Evolutionary conservation across 2,329 filamentous ascomycete genomes (phyloP).

Genomic region (Sporothrix pallida): DNA sequence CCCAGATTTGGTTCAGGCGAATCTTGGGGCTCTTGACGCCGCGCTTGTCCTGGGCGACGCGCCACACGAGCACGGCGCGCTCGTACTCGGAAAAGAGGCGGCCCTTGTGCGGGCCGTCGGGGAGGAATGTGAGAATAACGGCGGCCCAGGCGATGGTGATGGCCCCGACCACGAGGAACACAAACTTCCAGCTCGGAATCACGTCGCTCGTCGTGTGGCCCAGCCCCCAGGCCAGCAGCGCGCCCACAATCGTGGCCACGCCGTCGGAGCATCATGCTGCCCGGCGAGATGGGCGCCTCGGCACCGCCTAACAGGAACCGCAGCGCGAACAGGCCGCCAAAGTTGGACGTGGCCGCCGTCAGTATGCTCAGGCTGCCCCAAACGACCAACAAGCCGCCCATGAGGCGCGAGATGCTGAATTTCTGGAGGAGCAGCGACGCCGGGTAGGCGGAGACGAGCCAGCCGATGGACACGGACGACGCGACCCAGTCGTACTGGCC

Average conservation of each 20-base stretch:
- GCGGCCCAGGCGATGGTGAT: neutral
- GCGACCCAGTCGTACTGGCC: neutral
- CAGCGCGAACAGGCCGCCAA: neutral
- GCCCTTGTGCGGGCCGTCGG: neutral
- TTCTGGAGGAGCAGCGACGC: neutral
- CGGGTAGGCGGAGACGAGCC: neutral
- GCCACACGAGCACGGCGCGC: neutral
- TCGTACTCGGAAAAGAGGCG: neutral
- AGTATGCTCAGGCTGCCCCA: neutral
- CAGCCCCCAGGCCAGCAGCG: neutral
- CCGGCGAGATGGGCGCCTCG: neutral
- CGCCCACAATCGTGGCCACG: neutral
- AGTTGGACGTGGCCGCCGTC: neutral
- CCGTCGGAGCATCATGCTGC: neutral
- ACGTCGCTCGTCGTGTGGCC: neutral
- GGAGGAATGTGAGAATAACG: neutral
- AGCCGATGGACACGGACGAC: neutral
- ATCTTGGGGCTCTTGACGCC: neutral
- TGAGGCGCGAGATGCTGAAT: neutral
- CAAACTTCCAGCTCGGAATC: neutral
- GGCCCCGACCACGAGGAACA: neutral
- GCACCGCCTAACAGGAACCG: neutral
- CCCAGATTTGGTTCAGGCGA: neutral
- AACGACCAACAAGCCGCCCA: neutral
- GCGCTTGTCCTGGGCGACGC: neutral